Evolutionary conservation across 495 filamentous ascomycete genomes (phyloP).

Genomic region (Trypethelium eluteriae): DNA sequence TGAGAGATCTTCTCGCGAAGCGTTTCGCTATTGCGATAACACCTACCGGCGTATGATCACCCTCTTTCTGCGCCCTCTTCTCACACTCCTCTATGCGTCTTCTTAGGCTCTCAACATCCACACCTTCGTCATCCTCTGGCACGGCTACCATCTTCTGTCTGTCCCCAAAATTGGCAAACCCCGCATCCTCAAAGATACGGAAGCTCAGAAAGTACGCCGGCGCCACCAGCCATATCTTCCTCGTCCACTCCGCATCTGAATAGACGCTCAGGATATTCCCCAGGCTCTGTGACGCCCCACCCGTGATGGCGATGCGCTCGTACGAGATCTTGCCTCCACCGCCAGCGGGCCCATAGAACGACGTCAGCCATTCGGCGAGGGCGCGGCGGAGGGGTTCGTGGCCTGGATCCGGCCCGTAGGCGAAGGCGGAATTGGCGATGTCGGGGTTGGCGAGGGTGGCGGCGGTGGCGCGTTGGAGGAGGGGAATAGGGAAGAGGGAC

Average conservation of each 20-base stretch:
- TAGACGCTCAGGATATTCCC: slow-evolving; percentile 65
- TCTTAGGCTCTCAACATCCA: slow-evolving; percentile 56
- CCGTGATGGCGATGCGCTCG: slow-evolving; percentile 71
- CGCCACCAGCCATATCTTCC: slow-evolving; percentile 67
- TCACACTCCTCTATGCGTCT: slow-evolving; percentile 40
- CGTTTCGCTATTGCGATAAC: neutral
- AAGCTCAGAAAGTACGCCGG: slow-evolving; percentile 76
- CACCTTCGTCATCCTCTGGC: slow-evolving; percentile 65
- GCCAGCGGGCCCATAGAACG: slow-evolving; percentile 47
- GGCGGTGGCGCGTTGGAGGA: slow-evolving; percentile 49
- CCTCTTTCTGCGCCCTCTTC: slow-evolving; percentile 28
- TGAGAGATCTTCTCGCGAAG: neutral
- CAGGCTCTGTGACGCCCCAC: slow-evolving; percentile 70
- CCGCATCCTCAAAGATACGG: slow-evolving; percentile 70
- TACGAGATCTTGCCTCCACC: neutral
- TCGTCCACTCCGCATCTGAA: slow-evolving; percentile 68
- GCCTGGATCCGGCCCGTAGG: slow-evolving; percentile 74
- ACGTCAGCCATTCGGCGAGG: slow-evolving; percentile 61
- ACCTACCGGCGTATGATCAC: slow-evolving; percentile 29
- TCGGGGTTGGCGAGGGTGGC: slow-evolving; percentile 50
- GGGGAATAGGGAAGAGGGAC: slow-evolving; percentile 55
- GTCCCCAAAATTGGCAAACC: slow-evolving; percentile 38
- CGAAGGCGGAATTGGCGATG: slow-evolving; percentile 51
- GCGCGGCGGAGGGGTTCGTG: slow-evolving; percentile 55
- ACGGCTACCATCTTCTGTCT: slow-evolving; percentile 53